Evolutionary conservation across 345 rosid species (phyloP).

Genomic region (Acer negundo): DNA sequence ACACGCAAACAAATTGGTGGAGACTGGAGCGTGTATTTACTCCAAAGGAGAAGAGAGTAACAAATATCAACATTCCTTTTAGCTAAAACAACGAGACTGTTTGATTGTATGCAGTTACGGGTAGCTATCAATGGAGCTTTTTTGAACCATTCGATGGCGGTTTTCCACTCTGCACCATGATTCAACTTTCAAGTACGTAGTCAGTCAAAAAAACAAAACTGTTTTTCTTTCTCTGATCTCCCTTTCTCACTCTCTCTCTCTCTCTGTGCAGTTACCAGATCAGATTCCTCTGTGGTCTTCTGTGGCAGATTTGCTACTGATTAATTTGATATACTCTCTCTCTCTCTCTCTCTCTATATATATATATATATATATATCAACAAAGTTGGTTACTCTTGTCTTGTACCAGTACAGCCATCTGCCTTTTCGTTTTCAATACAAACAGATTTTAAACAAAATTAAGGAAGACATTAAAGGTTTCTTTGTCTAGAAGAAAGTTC

Average conservation of each 20-base stretch:
- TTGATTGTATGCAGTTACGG: slow-evolving; percentile 21
- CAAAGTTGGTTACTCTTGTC: slow-evolving; percentile 25
- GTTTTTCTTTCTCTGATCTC: background rate
- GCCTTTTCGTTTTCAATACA: background rate
- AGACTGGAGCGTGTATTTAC: slow-evolving; percentile 10
- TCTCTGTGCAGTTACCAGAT: slow-evolving; percentile 25
- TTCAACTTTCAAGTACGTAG: slow-evolving; percentile 14
- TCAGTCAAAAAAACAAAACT: slow-evolving; percentile 22
- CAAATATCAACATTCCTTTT: background rate
- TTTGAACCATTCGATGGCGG: slow-evolving; percentile 28
- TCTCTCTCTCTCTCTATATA: background rate
- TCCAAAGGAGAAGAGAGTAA: background rate
- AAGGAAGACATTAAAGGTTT: slow-evolving; percentile 27
- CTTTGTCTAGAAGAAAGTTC: slow-evolving; percentile 6
- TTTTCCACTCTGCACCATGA: slow-evolving; percentile 15
- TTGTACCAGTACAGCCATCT: background rate
- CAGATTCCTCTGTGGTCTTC: slow-evolving; percentile 29
- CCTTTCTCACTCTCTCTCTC: background rate
- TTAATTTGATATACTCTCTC: slow-evolving; percentile 6
- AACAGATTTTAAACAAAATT: too few species aligned
- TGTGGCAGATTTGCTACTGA: slow-evolving; percentile 34
- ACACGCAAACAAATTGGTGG: background rate
- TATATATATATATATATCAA: too few species aligned
- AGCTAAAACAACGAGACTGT: background rate
- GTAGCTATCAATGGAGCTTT: slow-evolving; percentile 18